Percentiles rank a stretch among this genome's conserved stretches.
These are phyloP conservation scores for Eucalyptus regnans DNA, from an alignment of 345 rosid genomes.

Conservation along the genomic window DNA sequence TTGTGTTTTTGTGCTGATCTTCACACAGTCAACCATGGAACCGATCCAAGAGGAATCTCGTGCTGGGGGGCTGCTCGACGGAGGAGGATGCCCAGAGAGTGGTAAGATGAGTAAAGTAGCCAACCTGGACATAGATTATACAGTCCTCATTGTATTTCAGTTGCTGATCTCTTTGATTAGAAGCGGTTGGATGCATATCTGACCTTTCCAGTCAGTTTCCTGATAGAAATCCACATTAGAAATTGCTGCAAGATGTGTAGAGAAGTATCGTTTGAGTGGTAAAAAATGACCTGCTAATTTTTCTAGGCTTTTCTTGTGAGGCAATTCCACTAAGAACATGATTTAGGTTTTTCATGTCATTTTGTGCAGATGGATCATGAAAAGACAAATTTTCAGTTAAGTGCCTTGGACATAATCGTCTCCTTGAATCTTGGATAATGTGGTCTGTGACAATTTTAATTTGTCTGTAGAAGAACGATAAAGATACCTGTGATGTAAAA, in stretches of 20 bases:
- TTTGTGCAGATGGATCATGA: background rate
- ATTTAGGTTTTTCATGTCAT: background rate
- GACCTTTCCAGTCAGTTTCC: background rate
- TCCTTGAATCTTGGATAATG: background rate
- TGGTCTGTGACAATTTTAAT: background rate
- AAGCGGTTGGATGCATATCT: background rate
- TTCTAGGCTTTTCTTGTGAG: rapidly evolving
- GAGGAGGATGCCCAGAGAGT: background rate
- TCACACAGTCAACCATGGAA: background rate
- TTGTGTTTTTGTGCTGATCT: background rate
- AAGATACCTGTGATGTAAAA: background rate
- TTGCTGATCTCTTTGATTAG: background rate
- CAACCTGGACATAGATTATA: background rate
- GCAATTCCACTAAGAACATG: rapidly evolving
- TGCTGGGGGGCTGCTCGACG: background rate
- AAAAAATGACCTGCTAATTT: background rate
- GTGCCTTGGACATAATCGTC: background rate
- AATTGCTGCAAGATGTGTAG: background rate
- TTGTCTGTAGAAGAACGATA: rapidly evolving
- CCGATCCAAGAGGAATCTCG: rapidly evolving
- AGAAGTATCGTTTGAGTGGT: background rate
- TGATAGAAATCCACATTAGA: background rate
- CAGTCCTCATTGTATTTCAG: rapidly evolving
- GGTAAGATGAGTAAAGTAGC: background rate
- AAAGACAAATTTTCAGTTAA: no score